phyloP scores from a whole-genome alignment of 768 basidiomycete species.

The Fomitopsis pulvina region DNA sequence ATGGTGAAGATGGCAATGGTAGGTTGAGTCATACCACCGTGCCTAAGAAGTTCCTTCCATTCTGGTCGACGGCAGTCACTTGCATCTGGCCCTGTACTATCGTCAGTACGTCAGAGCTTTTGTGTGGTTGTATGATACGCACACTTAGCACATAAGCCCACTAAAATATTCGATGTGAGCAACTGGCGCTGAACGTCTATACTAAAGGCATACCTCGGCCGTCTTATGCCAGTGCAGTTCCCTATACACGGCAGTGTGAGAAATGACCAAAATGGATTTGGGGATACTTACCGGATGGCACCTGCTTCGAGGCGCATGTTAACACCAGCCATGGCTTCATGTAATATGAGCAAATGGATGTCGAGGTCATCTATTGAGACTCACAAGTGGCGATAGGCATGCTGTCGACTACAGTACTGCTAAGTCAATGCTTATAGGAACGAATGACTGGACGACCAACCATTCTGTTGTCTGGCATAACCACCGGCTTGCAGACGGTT shows the following conservation, averaged over 20 bases:
- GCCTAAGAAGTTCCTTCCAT: slow-evolving; percentile 43
- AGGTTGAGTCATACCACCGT: slow-evolving; percentile 26
- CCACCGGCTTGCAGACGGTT: slow-evolving; percentile 55
- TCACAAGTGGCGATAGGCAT: slow-evolving; percentile 34
- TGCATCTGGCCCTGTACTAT: slow-evolving; percentile 23
- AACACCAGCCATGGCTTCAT: slow-evolving; percentile 24
- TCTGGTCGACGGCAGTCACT: slow-evolving; percentile 40
- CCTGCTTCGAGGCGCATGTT: slow-evolving; percentile 31
- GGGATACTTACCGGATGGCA: slow-evolving; percentile 22
- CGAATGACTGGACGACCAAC: slow-evolving; percentile 23
- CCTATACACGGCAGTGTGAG: slow-evolving; percentile 2
- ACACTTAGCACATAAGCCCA: slow-evolving; percentile 30
- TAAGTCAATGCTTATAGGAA: background rate
- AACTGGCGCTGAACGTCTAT: background rate
- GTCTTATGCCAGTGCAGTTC: slow-evolving; percentile 32
- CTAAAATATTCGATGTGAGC: slow-evolving; percentile 5
- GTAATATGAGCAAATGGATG: background rate
- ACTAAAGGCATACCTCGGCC: slow-evolving; percentile 20
- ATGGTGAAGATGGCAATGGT: background rate
- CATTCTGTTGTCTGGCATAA: slow-evolving; percentile 58
- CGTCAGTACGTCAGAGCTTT: background rate
- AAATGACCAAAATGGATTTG: background rate
- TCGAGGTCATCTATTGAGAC: background rate
- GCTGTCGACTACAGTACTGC: slow-evolving; percentile 23
- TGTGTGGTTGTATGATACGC: background rate